phyloP scores from a whole-genome alignment of 352 stramenopile genomes.

The Globisporangium takayamanum region DNA sequence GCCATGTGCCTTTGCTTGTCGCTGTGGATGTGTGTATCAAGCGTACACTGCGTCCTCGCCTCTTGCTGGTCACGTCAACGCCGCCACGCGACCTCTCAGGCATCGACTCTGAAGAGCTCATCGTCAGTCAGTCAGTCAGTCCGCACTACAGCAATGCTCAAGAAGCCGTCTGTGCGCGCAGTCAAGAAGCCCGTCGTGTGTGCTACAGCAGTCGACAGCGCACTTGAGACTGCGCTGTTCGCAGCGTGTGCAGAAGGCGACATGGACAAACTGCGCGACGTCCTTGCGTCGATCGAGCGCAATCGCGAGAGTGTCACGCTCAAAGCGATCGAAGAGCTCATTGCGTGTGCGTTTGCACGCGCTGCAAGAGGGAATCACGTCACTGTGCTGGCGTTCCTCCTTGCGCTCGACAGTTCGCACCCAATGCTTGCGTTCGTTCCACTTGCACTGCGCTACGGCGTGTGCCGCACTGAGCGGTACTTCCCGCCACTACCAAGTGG shows the following conservation, averaged over 20 bases:
- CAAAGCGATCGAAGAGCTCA: constrained; percentile 14
- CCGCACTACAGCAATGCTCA: background rate
- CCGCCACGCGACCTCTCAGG: background rate
- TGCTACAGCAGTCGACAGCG: background rate
- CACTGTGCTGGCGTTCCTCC: constrained; percentile 7
- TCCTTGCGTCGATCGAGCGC: constrained; percentile 4
- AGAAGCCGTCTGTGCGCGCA: too few relatives aligned
- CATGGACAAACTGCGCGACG: constrained; percentile 2
- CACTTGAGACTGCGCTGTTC: constrained; percentile 10
- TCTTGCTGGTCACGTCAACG: too few relatives aligned
- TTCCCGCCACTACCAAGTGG: constrained; percentile 18
- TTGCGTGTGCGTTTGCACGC: constrained; percentile 16
- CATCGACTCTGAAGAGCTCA: background rate
- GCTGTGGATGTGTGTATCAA: background rate
- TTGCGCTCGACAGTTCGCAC: background rate
- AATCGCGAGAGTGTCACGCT: background rate
- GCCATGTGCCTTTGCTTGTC: background rate
- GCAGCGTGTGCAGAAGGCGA: constrained; percentile 4
- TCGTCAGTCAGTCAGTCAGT: background rate
- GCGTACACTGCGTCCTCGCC: too few relatives aligned
- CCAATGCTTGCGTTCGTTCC: constrained; percentile 3
- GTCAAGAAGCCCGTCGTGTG: background rate
- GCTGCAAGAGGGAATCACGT: constrained; percentile 12
- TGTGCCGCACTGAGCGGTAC: constrained; percentile 26
- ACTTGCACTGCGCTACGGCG: constrained; percentile 18